phyloP scores from a whole-genome alignment of 2,329 filamentous ascomycete genomes.

The Pseudogymnoascus sp. region DNA sequence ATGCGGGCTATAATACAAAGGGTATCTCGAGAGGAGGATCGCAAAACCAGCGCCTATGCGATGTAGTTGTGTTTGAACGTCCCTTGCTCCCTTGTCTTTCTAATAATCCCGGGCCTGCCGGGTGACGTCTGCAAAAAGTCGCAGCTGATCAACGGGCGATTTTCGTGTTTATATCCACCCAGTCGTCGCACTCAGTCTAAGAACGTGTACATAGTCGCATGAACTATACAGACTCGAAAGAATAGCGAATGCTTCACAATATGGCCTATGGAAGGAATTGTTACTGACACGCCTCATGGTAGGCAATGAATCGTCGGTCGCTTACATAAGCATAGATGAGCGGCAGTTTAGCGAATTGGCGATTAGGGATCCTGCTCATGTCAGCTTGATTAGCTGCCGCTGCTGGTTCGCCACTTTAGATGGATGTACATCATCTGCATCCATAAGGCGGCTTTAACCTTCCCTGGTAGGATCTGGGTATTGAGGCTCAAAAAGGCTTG shows the following conservation, averaged over 20 bases:
- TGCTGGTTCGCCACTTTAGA: background rate
- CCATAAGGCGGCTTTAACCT: background rate
- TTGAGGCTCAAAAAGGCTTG: background rate
- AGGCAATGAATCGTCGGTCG: background rate
- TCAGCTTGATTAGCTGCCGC: constrained; percentile 4
- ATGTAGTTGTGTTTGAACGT: background rate
- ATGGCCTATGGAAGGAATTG: background rate
- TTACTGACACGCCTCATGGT: background rate
- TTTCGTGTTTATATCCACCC: background rate
- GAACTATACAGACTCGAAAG: background rate
- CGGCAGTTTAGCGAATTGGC: background rate
- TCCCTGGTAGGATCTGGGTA: background rate
- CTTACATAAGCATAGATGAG: background rate
- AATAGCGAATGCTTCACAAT: background rate
- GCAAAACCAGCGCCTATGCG: background rate
- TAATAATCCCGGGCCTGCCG: constrained; percentile 6
- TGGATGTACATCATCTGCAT: background rate
- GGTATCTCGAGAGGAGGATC: background rate
- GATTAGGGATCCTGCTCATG: background rate
- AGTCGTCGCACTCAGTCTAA: background rate
- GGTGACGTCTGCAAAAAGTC: background rate
- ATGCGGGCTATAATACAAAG: background rate
- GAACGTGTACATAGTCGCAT: constrained; percentile 13
- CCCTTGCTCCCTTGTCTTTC: constrained; percentile 5
- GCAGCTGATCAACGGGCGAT: background rate